Conservation (phyloP, 345 rosid species). For the Hibiscus syriacus region DNA sequence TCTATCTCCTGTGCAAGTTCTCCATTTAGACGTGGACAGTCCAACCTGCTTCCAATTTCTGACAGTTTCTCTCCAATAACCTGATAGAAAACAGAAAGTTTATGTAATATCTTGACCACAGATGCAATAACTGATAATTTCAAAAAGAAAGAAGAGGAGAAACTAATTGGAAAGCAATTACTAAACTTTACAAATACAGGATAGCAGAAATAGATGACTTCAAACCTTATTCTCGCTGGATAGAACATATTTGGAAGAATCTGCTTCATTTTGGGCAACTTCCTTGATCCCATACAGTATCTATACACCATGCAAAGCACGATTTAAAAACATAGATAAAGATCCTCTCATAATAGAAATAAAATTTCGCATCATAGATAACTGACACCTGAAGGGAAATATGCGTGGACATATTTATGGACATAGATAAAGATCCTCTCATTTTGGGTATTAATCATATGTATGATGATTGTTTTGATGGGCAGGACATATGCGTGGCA, state of each 20-base stretch:
- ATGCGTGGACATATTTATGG: too few relatives aligned
- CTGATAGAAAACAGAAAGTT: constrained; percentile 31
- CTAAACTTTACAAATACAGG: background rate
- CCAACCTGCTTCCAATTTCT: constrained; percentile 76
- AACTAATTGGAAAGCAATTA: background rate
- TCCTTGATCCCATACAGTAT: too few relatives aligned
- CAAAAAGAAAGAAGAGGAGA: too few relatives aligned
- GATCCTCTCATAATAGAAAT: background rate
- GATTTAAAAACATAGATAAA: too few relatives aligned
- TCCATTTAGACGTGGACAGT: too few relatives aligned
- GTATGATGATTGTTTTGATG: background rate
- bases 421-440: too few relatives aligned
- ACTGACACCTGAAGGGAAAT: constrained; percentile 37
- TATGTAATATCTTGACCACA: constrained; percentile 6
- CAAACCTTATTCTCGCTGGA: too few relatives aligned
- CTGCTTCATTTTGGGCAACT: too few relatives aligned
- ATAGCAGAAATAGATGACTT: constrained; percentile 3
- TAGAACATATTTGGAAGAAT: too few relatives aligned
- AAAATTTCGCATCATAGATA: constrained; percentile 7
- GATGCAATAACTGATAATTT: background rate
- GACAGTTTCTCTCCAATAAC: constrained; percentile 72
- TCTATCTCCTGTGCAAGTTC: too few relatives aligned
- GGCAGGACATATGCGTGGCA: background rate
- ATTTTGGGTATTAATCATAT: too few relatives aligned
- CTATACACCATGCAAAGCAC: too few relatives aligned